phyloP scores from a whole-genome alignment of 352 stramenopile genomes.

The Globisporangium takayamanum region DNA sequence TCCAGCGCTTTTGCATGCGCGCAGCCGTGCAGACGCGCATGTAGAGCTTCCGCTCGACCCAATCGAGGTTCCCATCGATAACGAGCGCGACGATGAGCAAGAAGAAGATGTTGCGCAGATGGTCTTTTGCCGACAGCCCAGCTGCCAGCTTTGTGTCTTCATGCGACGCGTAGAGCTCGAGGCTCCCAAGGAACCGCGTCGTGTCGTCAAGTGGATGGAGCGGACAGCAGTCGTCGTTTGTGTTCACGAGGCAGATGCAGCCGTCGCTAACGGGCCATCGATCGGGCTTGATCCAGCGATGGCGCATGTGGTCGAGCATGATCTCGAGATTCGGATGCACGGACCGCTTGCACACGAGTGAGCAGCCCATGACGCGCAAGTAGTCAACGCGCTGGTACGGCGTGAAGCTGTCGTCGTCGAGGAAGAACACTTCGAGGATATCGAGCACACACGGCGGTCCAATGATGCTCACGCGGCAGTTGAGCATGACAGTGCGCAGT shows the following conservation, averaged over 20 bases:
- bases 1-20: slow-evolving; percentile 31
- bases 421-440: slow-evolving; percentile 29
- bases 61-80: slow-evolving; percentile 40
- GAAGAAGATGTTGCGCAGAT: slow-evolving; percentile 38
- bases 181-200: slow-evolving; percentile 21
- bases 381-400: slow-evolving; percentile 46
- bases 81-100: slow-evolving; percentile 36
- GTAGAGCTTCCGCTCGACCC: slow-evolving; percentile 33
- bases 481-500: slow-evolving; percentile 30
- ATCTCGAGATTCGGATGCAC: slow-evolving; percentile 57
- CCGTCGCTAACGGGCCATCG: slow-evolving; percentile 23
- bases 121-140: slow-evolving; percentile 13
- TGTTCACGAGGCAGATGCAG: slow-evolving; percentile 22
- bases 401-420: slow-evolving; percentile 20
- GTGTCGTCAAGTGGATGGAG: slow-evolving; percentile 32
- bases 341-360: slow-evolving; percentile 37
- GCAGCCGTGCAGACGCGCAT: slow-evolving; percentile 33
- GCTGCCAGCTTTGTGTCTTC: background rate
- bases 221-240: slow-evolving; percentile 13
- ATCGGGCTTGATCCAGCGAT: slow-evolving; percentile 27
- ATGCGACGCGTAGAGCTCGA: slow-evolving; percentile 15
- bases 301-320: slow-evolving; percentile 39
- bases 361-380: slow-evolving; percentile 33
- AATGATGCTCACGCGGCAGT: slow-evolving; percentile 47
- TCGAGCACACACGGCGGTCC: slow-evolving; percentile 28